Evolutionary conservation across 148 eudicot species (phyloP).

Genomic region (Nepenthes gracilis): DNA sequence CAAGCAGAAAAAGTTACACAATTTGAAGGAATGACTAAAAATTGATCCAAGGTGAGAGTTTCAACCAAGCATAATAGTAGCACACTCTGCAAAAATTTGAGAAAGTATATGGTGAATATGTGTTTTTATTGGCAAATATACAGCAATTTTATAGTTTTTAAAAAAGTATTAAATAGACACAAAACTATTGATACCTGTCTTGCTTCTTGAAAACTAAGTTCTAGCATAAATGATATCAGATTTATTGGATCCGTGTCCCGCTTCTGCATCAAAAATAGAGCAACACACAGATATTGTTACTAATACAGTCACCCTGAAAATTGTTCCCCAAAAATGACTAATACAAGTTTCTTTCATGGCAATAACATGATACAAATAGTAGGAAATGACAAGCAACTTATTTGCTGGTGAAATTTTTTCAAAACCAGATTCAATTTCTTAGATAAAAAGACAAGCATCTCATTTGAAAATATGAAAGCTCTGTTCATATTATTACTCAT

Average conservation of each 20-base stretch:
- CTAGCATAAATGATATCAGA: conserved; percentile 81
- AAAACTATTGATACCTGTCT: conserved; percentile 54
- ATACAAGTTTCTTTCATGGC: neutral
- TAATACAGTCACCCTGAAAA: neutral
- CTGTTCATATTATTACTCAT: too few relatives aligned
- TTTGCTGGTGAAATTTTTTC: too few relatives aligned
- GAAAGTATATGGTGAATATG: too few relatives aligned
- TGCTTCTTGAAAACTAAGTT: conserved; percentile 91
- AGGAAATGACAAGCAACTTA: neutral
- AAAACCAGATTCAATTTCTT: too few relatives aligned
- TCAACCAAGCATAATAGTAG: too few relatives aligned
- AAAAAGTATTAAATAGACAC: neutral
- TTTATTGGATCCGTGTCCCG: conserved; percentile 76
- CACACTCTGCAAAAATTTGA: too few relatives aligned
- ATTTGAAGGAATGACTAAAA: too few relatives aligned
- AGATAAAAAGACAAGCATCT: too few relatives aligned
- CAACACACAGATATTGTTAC: neutral
- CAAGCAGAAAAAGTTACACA: too few relatives aligned
- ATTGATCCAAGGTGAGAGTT: too few relatives aligned
- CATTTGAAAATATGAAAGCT: too few relatives aligned
- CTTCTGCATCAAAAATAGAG: conserved; percentile 43
- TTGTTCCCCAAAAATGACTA: neutral
- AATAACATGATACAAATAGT: neutral
- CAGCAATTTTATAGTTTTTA: neutral
- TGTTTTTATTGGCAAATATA: too few relatives aligned